Base-by-base conservation (phyloP, 176 grass and related monocot species). In the Zoysia japonica region DNA sequence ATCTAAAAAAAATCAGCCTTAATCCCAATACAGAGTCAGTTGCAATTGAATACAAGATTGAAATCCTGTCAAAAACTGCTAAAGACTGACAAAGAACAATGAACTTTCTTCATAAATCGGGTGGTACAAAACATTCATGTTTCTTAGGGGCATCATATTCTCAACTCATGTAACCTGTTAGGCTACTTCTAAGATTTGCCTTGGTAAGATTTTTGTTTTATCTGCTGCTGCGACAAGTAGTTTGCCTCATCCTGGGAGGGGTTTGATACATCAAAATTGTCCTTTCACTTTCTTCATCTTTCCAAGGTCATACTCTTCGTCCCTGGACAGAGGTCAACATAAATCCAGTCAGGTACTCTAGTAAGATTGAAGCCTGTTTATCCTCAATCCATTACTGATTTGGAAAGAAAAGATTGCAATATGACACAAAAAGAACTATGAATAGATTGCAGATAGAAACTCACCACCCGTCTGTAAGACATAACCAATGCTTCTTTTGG, bases 391-490 rank as follows among this genome's bases (percentile, higher is more conserved):
- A 50, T 5, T 3, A 15, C n/a, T 45, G 37, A 38, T 2, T 59
- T 11, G 2, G 15, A 47, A 67, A 12, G 48, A 41, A 54, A 41
- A 54, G 7, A 1, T 10, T 17, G 13, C 49, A 15, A 14, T 7
- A 41, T 41, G 16, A 67, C 45, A 54, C 6, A 19, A 46, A 19
- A 37, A 15, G 5, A 16, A 10, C 3, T 43, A 3, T 74, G 0
- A 28, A 61, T 3, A 4, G 9, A 64, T 11, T 36, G 11, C 6
- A 47, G 36, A 77, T 20, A 77, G 19, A 56, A 79, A 68, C 68
- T 78, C 65, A 98, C 96, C 92, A 98, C n/a, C 95, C 96, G 85
- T 95, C 88, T 49, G 28, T 28, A 94, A 20, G n/a, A 98, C 59
- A 54, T 98, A 93, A 48, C 96, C 96, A 63, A 94, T 80, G 74